Evolutionary conservation across 2,329 filamentous ascomycete species (phyloP).

Genomic region (Phyllosticta paracitricarpa): DNA sequence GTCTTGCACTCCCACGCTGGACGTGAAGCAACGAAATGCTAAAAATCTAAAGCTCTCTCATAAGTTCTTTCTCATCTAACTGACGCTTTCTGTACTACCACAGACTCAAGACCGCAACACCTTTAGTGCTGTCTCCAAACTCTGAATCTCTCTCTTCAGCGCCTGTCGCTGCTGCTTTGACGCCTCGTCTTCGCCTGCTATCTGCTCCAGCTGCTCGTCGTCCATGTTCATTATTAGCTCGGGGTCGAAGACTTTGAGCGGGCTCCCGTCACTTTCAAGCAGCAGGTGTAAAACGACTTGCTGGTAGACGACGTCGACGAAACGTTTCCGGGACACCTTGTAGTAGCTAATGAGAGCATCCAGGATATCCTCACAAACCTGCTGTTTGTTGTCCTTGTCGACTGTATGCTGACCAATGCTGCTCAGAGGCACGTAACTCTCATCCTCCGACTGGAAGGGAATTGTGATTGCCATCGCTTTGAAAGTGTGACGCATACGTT

Average conservation of each 20-base stretch:
- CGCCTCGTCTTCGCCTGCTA: constrained; percentile 13
- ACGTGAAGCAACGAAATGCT: background rate
- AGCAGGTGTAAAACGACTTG: too few species aligned
- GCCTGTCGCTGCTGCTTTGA: constrained; percentile 9
- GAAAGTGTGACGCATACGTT: too few species aligned
- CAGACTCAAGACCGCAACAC: constrained; percentile 3
- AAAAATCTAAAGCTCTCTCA: background rate
- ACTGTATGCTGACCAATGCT: too few species aligned
- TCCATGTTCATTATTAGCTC: constrained; percentile 11
- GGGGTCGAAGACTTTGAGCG: constrained; percentile 11
- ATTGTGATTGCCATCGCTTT: too few species aligned
- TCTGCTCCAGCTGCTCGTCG: constrained; percentile 11
- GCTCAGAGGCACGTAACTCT: too few species aligned
- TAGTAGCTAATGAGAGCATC: too few species aligned
- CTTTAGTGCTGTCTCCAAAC: constrained; percentile 12
- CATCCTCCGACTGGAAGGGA: too few species aligned
- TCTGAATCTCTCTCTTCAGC: constrained; percentile 9
- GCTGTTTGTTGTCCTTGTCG: too few species aligned
- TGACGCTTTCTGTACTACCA: background rate
- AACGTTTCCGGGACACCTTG: too few species aligned
- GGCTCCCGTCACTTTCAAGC: background rate
- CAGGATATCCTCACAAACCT: too few species aligned
- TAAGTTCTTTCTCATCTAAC: background rate
- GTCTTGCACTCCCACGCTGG: background rate
- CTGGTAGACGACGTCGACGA: too few species aligned